Base-by-base conservation (phyloP, 352 stramenopile genomes). In the Pythium aquatile region DNA sequence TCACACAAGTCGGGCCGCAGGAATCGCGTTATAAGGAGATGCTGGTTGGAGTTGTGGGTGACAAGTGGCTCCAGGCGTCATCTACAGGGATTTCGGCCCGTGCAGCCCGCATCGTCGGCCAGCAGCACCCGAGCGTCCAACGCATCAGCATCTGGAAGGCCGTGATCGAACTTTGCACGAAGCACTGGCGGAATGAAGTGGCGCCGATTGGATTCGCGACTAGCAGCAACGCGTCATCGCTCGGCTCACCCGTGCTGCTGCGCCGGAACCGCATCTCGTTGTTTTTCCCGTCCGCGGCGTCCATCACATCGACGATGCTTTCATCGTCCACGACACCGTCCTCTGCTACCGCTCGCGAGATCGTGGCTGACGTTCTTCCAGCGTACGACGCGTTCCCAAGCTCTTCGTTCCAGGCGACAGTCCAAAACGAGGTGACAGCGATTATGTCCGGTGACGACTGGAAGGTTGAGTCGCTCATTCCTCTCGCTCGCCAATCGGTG, bases 381-480 rank as follows among this genome's bases (percentile, higher is more conserved):
- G 63, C 81, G 0, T 92, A 88, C 35, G 81, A 90, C 32, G 77
- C 70, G 0, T 90, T 92, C 65, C 72, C 81, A 0, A 90, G 79
- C 49, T 66, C 72, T 44, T 76, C 65, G 35, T 88, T 90, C 49
- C 80, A 85, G 55, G 76, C 77, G 14, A 81, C 81, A 28, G 75
- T 90, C 17, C 71, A 89, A 33, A 78, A 79, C n/a, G 80, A 89
- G 56, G 74, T 90, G 16, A 65, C 77, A 0, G 75, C 55, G 1
- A 46, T 73, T 28, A 87, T 72, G 76, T 79, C 14, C 52, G 71
- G 58, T 17, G 77, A 78, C 0, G 79, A 86, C 32, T 88, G 75
- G 75, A 86, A 90, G 42, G 77, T 87, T 0, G 79, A 89, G 66
- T 91, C 83, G 11, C 83, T 89, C 13, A 75, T 89, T n/a, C 74